phyloP scores from a whole-genome alignment of 805 yeast species.

The Kuraishia borneana region DNA sequence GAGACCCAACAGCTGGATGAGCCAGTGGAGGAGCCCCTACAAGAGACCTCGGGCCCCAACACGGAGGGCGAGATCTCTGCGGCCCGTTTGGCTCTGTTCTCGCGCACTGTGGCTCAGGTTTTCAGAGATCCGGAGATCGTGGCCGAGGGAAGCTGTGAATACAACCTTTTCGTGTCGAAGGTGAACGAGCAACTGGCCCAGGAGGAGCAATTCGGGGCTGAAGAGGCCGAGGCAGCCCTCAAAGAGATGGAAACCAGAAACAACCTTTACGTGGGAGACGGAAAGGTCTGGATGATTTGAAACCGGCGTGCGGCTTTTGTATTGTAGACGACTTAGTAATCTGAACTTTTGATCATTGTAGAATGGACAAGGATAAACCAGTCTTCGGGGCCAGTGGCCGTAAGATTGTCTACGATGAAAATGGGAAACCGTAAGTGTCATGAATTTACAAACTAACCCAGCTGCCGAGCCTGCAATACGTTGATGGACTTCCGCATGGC shows the following conservation, averaged over 20 bases:
- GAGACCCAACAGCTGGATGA: slow-evolving; percentile 3
- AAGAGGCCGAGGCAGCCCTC: slow-evolving; percentile 33
- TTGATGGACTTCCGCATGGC: slow-evolving; percentile 71
- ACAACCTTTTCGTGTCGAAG: slow-evolving; percentile 7
- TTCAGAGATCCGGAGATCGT: slow-evolving; percentile 28
- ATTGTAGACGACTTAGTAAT: not conserved
- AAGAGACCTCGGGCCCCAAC: slow-evolving; percentile 8
- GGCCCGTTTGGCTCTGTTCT: slow-evolving; percentile 34
- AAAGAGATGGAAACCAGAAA: slow-evolving; percentile 30
- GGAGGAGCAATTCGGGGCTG: slow-evolving; percentile 33
- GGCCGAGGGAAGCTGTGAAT: slow-evolving; percentile 26
- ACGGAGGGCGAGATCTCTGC: slow-evolving; percentile 32
- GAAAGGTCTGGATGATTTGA: slow-evolving; percentile 33
- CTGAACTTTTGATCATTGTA: not conserved
- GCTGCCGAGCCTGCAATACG: slow-evolving; percentile 81
- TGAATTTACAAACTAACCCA: slow-evolving; percentile 5
- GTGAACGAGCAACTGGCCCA: slow-evolving; percentile 20
- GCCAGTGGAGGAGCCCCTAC: slow-evolving; percentile 10
- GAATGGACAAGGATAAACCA: slow-evolving; percentile 17
- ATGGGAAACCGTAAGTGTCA: slow-evolving; percentile 88
- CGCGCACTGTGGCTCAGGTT: slow-evolving; percentile 33
- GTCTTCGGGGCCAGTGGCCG: slow-evolving; percentile 49
- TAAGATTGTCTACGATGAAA: slow-evolving; percentile 66
- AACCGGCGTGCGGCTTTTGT: slow-evolving; percentile 2
- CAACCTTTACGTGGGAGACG: slow-evolving; percentile 36